Base-by-base conservation (phyloP, 1,284 basidiomycete species). In the Mycosarcoma mackinlayi region DNA sequence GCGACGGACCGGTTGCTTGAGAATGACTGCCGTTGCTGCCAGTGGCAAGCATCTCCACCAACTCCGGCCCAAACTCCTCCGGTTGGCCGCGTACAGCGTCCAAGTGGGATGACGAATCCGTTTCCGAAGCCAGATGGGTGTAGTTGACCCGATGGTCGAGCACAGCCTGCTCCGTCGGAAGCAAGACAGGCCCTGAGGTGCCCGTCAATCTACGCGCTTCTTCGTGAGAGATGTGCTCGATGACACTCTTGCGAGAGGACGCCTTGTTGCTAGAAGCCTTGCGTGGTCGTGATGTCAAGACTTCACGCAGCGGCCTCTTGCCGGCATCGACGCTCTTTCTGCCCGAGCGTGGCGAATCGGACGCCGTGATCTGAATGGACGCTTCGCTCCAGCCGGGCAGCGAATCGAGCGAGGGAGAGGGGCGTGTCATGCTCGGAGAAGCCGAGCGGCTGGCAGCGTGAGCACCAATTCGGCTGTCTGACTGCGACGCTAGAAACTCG, bases 191-290 rank as follows among this genome's bases (percentile, higher is more conserved):
- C 0, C 67, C 61, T 2, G 48, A 24, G 16, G 8, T 49, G 14
- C 57, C 57, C 2, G 61, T 70, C 28, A 50, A 11, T n/a, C 49
- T 51, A 27, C 49, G 67, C 4, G 57, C 67, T 25, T 71, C 48
- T 10, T 71, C 47, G 51, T 57, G 53, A 6, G 68, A 71, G 18
- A 66, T 45, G 31, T 71, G 68, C 30, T 71, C 53, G 35, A 71
- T 71, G 33, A 65, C 54, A 24, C 67, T 63, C 19, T 37, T 41
- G 19, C 49, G 66, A 33, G 41, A 39, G 3, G 55, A 55, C 10
- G 41, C 39, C 16, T 33, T 13, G 27, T 38, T 46, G 45, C 19
- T 53, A 3, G 48, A 56, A 4, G 51, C 48, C 19, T 46, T 57
- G 24, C 60, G 66, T 3, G 55, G 19, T 4, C 60, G 55, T 6